Percentiles rank a stretch among this genome's conserved stretches.
Conservation (phyloP, 176 grass and related monocot genomes). For the Triticum urartu region DNA sequence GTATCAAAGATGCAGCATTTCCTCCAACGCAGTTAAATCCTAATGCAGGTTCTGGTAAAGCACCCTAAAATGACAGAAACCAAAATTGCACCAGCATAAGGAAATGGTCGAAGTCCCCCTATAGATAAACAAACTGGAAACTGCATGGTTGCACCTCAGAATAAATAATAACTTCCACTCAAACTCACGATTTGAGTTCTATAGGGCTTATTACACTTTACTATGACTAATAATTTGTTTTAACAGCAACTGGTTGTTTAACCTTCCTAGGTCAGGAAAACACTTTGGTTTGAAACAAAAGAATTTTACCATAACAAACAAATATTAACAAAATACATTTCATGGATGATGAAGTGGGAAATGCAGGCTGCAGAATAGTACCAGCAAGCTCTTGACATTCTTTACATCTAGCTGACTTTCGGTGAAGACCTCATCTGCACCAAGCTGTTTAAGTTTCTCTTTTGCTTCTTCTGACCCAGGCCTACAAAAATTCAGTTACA, state of each 20-base stretch:
- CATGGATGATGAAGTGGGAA: background rate
- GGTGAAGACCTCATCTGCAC: conserved; percentile 71
- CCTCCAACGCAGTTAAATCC: conserved; percentile 98
- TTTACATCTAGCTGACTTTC: conserved; percentile 81
- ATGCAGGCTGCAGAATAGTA: conserved; percentile 30
- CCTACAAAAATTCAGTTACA: conserved; percentile 32
- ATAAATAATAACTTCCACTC: background rate
- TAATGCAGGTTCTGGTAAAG: conserved; percentile 75
- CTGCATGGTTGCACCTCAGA: background rate
- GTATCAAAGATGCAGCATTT: conserved; percentile 72
- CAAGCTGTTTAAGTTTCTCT: conserved; percentile 74
- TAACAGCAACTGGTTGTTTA: background rate
- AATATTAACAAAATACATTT: background rate
- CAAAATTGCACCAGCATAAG: conserved; percentile 10
- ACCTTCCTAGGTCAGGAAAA: background rate
- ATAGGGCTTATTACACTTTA: background rate
- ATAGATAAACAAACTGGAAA: conserved; percentile 11
- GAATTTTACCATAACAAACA: background rate
- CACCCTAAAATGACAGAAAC: conserved; percentile 50
- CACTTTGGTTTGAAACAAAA: background rate
- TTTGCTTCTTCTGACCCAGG: conserved; percentile 72
- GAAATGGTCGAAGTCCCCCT: conserved; percentile 11
- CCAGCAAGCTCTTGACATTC: conserved; percentile 80
- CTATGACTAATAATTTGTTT: background rate
- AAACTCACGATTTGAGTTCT: background rate